Evolutionary conservation across 148 eudicot species (phyloP).

Genomic region (Silene conica): DNA sequence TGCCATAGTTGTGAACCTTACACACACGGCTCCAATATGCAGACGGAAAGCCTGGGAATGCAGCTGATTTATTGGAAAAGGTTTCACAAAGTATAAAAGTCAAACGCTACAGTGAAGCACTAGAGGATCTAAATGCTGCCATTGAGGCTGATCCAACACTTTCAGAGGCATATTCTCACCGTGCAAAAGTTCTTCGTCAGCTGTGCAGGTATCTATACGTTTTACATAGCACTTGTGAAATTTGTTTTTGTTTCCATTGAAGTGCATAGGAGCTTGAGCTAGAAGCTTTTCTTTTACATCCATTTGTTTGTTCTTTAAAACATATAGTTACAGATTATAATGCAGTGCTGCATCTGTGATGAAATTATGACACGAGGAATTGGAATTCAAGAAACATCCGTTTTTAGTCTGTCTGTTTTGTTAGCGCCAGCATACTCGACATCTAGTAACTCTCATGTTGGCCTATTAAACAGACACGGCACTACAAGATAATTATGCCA

Average conservation of each 20-base stretch:
- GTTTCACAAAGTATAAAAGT: constrained; percentile 76
- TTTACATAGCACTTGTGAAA: neutral
- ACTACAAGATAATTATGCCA: neutral
- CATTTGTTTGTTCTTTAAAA: neutral
- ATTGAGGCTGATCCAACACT: constrained; percentile 87
- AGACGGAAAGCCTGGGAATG: constrained; percentile 67
- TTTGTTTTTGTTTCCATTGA: neutral
- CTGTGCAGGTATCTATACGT: constrained; percentile 62
- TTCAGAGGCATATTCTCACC: constrained; percentile 84
- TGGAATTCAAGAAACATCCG: neutral
- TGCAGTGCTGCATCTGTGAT: neutral
- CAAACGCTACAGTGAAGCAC: constrained; percentile 85
- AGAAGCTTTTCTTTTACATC: neutral
- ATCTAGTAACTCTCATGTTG: neutral
- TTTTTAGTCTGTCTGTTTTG: too few species aligned
- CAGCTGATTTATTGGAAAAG: constrained; percentile 65
- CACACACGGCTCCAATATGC: constrained; percentile 14
- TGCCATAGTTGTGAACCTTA: neutral
- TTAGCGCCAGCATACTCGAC: neutral
- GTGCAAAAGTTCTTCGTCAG: constrained; percentile 71
- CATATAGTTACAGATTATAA: neutral
- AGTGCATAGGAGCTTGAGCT: neutral
- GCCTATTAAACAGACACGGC: neutral
- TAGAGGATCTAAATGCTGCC: constrained; percentile 89
- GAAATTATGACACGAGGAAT: neutral